A percentile compares a stretch with the other conserved stretches of the same genome.
Conservation (phyloP, 805 yeast genomes). For the Zygoascus biomembranicola region DNA sequence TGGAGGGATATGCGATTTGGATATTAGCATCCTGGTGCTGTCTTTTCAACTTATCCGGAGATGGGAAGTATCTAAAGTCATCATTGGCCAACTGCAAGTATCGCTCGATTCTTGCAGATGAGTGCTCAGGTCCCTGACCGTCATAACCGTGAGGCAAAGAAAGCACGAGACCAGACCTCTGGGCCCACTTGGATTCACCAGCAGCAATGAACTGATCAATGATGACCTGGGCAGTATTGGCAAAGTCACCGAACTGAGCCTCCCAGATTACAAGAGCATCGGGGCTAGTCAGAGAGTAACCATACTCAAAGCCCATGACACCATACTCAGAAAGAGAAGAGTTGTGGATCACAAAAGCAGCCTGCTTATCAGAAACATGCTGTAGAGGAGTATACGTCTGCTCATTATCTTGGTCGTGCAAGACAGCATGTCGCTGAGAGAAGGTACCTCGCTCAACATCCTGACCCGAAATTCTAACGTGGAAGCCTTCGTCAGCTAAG, state of each 20-base stretch:
- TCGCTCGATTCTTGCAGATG: conserved; percentile 95
- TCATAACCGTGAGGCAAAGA: conserved; percentile 99
- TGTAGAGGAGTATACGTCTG: conserved; percentile 77
- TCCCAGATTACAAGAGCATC: conserved; percentile 98
- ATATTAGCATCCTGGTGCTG: conserved; percentile 98
- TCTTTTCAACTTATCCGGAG: conserved; percentile 78
- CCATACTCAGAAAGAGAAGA: conserved; percentile 98
- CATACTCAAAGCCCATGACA: conserved; percentile 98
- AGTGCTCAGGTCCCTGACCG: conserved; percentile 99
- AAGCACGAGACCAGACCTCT: conserved; percentile 91
- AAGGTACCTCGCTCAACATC: conserved; percentile 99
- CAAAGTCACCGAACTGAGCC: conserved; percentile 99
- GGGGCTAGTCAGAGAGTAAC: conserved; percentile 95
- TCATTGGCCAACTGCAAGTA: conserved; percentile 93
- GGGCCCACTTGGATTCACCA: conserved; percentile 98
- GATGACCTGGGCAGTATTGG: conserved; percentile 97
- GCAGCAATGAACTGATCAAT: conserved; percentile 94
- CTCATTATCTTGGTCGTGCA: conserved; percentile 92
- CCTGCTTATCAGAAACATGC: conserved; percentile 71
- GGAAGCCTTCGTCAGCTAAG: conserved; percentile 84
- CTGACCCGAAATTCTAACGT: conserved; percentile 96
- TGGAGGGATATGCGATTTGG: conserved; percentile 97
- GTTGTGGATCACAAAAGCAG: conserved; percentile 73
- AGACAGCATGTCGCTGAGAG: conserved; percentile 98
- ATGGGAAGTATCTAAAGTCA: conserved; percentile 91